Evolutionary conservation across 495 filamentous ascomycete species (phyloP), one percentile per base, ranked within the genome.

Genomic region (Cenococcum geophilum): DNA sequence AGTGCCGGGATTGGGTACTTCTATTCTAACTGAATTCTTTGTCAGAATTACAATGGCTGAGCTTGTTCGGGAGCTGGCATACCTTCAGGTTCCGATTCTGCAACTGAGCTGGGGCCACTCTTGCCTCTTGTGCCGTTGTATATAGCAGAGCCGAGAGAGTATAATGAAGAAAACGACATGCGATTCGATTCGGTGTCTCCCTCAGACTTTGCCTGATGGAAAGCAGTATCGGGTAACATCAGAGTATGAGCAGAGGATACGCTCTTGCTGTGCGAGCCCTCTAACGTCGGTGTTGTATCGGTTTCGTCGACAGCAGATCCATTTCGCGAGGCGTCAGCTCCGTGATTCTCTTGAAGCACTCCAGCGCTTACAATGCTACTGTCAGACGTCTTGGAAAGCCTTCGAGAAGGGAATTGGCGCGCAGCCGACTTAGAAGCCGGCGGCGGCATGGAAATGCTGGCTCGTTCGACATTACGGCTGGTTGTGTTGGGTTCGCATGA

Each of bases 151-250:
- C 80, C 79, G 0, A 86, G 65, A 34, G 85, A 87, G 65, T 85
- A 85, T 43, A 87, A 68, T 10, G 86, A 87, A 12, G 84, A 83
- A 57, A 84, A 78, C 51, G 84, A 86, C 70, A 86, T 76, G 27
- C 86, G 81, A 65, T 86, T 84, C 20, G 75, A 79, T 37, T 80
- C 79, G n/a, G 75, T 56, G 63, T 76, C 76, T 0, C 54, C 57
- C 11, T 70, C 67, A 25, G 66, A 62, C 32, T 47, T 36, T 1
- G 61, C 18, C 20, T 43, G 25, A 37, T 34, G 58, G 40, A 49
- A 58, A 27, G 74, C 75, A 23, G 78, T 67, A 42, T 85, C 83
- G 16, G 76, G 76, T 5, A 80, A 66, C 37, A 67, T 50, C 5
- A 70, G 62, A 64, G 67, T 42, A 5, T 61, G 57, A 27, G 59